Evolutionary conservation across 805 yeast species (phyloP).

Genomic region (Brettanomyces nanus): DNA sequence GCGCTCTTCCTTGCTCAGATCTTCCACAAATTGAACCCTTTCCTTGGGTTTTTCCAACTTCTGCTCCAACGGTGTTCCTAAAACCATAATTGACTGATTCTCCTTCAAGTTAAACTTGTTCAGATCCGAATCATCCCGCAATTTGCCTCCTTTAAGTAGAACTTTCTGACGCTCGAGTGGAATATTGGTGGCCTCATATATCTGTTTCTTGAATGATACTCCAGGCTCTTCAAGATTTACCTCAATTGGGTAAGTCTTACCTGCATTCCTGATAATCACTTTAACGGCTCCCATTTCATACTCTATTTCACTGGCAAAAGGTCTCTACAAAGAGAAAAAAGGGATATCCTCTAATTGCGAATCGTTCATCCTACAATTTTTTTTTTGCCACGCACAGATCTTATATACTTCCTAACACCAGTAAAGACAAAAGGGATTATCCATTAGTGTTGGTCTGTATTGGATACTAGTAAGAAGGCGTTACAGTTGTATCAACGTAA

Average conservation of each 20-base stretch:
- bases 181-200: slow-evolving; percentile 67
- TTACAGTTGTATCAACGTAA: too few species aligned
- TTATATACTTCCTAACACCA: too few species aligned
- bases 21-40: slow-evolving; percentile 60
- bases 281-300: neutral
- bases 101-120: slow-evolving; percentile 47
- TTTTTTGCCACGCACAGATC: too few species aligned
- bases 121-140: slow-evolving; percentile 57
- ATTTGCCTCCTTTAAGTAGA: slow-evolving; percentile 81
- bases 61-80: slow-evolving; percentile 67
- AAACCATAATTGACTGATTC: slow-evolving; percentile 70
- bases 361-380: too few species aligned
- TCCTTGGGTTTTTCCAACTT: slow-evolving; percentile 39
- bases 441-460: too few species aligned
- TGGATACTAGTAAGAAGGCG: too few species aligned
- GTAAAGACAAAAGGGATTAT: too few species aligned
- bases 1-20: slow-evolving; percentile 29
- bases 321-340: too few species aligned
- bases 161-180: slow-evolving; percentile 90
- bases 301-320: neutral
- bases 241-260: slow-evolving; percentile 53
- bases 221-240: slow-evolving; percentile 52
- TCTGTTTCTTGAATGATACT: slow-evolving; percentile 53
- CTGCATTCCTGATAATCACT: slow-evolving; percentile 56
- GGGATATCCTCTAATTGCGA: too few species aligned